Evolutionary conservation across 1,139 yeast genomes (phyloP), one percentile per base, ranked within the genome.

Genomic region (Blastobotrys petasosporus): DNA sequence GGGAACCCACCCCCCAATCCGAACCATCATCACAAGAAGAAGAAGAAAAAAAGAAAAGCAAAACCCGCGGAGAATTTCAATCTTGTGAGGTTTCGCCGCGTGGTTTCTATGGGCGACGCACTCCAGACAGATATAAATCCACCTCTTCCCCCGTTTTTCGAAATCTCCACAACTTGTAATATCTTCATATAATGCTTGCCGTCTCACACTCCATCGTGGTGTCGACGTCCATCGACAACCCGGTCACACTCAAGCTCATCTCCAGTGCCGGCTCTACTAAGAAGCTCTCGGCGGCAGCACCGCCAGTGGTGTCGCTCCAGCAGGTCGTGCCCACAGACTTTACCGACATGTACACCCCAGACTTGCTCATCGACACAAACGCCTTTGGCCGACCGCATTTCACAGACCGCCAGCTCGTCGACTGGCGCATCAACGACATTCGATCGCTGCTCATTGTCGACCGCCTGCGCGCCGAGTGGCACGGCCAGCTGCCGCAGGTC

Each of bases 351-450:
- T 79, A 79, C 59, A 66, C 79, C 0, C 74, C 78, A 1, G 79
- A 77, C 44, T 63, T 75, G 13, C 51, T 61, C 10, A 39, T 35
- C 7, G 59, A 59, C 33, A 53, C 72, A 28, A 60, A 72, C 17
- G 66, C 74, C 10, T 71, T 74, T 48, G 84, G 82, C 3, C 69
- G 85, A 34, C 85, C 86, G 8, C 61, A 63, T 32, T 80, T 79
- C 62, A 79, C 85, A 0, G 75, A 74, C 51, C 66, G 85, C 42
- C 76, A 74, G 12, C 64, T 81, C 37, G 67, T 77, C 32, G 82
- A 79, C 59, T 81, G 87, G 87, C 77, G 73, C 40, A 58, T 79
- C 44, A 81, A 81, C 60, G 86, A 80, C 58, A 64, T 77, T n/a
- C 66, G 86, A 36, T 78, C 85, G 2, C 61, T 80, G 37, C 64